Conservation (phyloP, 179 eudicot species). For the Nepenthes alata region DNA sequence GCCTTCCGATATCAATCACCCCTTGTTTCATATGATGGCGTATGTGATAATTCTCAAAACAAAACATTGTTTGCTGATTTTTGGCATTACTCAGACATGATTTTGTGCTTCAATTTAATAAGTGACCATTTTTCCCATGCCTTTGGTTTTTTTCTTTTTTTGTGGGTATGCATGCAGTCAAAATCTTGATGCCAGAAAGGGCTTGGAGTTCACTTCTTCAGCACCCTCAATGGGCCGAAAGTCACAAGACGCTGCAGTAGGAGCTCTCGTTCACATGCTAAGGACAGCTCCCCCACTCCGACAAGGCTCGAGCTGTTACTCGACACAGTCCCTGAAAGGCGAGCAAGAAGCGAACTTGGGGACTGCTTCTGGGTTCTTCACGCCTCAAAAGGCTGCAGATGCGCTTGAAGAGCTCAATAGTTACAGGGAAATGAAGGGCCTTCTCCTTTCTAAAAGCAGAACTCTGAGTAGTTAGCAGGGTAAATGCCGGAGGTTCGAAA, state of each 20-base stretch:
- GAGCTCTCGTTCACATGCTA: slow-evolving; percentile 75
- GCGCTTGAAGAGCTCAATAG: slow-evolving; percentile 76
- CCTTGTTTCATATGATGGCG: no score
- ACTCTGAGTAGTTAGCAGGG: slow-evolving; percentile 17
- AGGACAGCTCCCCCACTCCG: slow-evolving; percentile 81
- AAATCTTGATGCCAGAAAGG: slow-evolving; percentile 37
- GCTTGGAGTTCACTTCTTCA: slow-evolving; percentile 30
- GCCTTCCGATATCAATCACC: no score
- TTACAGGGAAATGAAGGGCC: slow-evolving; percentile 57
- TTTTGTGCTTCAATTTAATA: no score
- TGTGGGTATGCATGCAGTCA: slow-evolving; percentile 23
- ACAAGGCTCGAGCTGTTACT: slow-evolving; percentile 56
- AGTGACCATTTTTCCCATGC: neutral
- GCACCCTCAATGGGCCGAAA: slow-evolving; percentile 37
- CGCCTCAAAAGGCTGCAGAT: slow-evolving; percentile 62
- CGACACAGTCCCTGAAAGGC: slow-evolving; percentile 30
- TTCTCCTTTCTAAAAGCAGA: slow-evolving; percentile 61
- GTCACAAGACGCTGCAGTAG: slow-evolving; percentile 90
- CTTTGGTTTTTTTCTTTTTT: neutral
- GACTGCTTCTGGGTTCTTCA: slow-evolving; percentile 38
- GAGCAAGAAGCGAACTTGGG: slow-evolving; percentile 29
- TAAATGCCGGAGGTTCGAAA: neutral
- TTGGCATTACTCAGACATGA: no score
- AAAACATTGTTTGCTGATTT: no score
- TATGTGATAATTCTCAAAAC: no score